Evolutionary conservation across 1,284 basidiomycete genomes (phyloP), one percentile per base, ranked within the genome.

Genomic region (Sutorius eximius): DNA sequence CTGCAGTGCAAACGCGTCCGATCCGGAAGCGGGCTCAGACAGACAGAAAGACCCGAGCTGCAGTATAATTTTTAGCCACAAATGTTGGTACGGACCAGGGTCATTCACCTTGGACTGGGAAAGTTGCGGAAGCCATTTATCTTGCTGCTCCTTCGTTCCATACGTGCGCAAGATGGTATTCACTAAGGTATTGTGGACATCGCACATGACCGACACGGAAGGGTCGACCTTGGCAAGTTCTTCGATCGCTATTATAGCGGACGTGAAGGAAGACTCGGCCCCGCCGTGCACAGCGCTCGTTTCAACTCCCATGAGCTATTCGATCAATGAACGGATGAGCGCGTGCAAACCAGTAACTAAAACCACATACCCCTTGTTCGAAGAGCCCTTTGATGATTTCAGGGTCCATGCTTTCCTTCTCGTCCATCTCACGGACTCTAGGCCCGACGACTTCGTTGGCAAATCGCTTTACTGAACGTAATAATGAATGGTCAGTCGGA

Each of bases 161-260:
- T 98, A 91, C 65, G 87, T 87, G 59, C 95, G 85, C 63, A 99
- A 75, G 61, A 99, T 89, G 30, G 96, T 98, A 77, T 98, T 97
- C 65, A 98, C 92, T 48, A 98, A 86, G 5, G 95, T 98, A 72
- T 99, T 99, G 82, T 99, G 96, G 6, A 99, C 96, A 69, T 99
- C 96, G 65, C 93, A 95, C 67, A 98, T 76, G 38, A 99, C 96
- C 9, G 95, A 97, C 18, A 99, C 96, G 1, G 93, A 95, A 0
- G 96, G 93, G 73, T 99, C 96, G 44, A 98, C 81, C 68, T 94
- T 95, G 49, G 97, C 95, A 15, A 99, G 86, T 72, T 99, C 97
- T 65, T 99, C 96, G 54, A 99, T 96, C 38, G 91, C 92, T 61
- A 99, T 93, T 66, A 99, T 94, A 34, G 97, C 95, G 3, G 93